Evolutionary conservation across 352 stramenopile species (phyloP), one percentile per base, ranked within the genome.

Genomic region (Globisporangium radiosum): DNA sequence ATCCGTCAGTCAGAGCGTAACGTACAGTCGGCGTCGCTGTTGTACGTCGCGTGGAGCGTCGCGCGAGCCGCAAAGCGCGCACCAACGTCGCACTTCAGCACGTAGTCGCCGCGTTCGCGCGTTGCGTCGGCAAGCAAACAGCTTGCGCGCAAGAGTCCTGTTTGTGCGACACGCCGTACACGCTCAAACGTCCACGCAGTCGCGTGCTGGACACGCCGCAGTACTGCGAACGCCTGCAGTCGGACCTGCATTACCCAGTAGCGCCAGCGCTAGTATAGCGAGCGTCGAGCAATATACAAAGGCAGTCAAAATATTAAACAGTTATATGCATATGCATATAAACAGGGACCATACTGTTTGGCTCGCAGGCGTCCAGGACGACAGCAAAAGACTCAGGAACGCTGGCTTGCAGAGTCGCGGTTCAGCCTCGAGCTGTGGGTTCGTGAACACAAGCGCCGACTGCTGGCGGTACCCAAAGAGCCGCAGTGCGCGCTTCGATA

Each of bases 401-500:
- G 64, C 70, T 39, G 71, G 38, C 17, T 72, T 77, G 59, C 76
- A 86, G 38, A 88, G 67, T 33, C 68, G 65, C 7, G 74, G 59
- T 13, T 86, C 73, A 17, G 80, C 76, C 7, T 68, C 52, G 11
- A 75, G 17, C 0, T 64, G 63, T 48, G 72, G 63, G 5, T 69
- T 75, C 33, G 58, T 71, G 65, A 79, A 69, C 33, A 67, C 56
- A 4, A 87, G 17, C 5, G 57, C 51, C 5, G 77, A 81, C 45
- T 75, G 72, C 47, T 91, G 81, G 43, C 64, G 68, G 56, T 89
- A 89, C 15, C 81, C 81, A 68, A 91, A 91, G 39, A 89, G 49
- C 11, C 75, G 62, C 33, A 89, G 59, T 4, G 77, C 71, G n/a
- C 71, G 69, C 49, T 89, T 91, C 4, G 71, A 51, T 7, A 69